Evolutionary conservation across 2,329 filamentous ascomycete species (phyloP), one percentile per base, ranked within the genome.

Genomic region (Fusarium nelsonii): DNA sequence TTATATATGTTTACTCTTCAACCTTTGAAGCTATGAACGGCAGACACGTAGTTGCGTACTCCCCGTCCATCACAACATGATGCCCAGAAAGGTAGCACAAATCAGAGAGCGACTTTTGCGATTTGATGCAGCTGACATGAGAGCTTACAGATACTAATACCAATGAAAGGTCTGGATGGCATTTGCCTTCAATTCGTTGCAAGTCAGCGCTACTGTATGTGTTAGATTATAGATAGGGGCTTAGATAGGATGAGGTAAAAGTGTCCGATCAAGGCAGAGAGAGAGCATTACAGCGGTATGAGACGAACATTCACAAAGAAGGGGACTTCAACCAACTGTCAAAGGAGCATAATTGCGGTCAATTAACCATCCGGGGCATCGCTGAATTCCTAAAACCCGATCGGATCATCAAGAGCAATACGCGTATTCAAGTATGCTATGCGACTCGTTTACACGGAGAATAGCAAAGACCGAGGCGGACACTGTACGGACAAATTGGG

Each of bases 381-480:
- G 43, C 28, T 28, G 28, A 41, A 30, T 18, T 36, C 37, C 32
- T n/a, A 39, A 36, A 23, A 14, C 28, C 59, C 26, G 46, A 37
- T 52, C 48, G 44, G 62, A 30, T 43, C 40, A 23, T 44, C 10
- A 43, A 40, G 28, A 41, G 18, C 33, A 66, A 67, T 67, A 67
- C 56, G 63, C 63, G 63, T 67, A 67, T 48, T 41, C 18, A 37
- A 40, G 48, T 46, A 28, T 36, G 34, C 30, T 8, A 46, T 44
- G 33, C 46, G 36, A 36, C 43, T 30, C 12, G 30, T 53, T 39
- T 66, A 48, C 40, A 30, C 62, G 63, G 63, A 33, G 56, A 66
- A 61, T 34, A 62, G 40, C 37, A 45, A 66, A 67, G 45, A 37
- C 63, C 63, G 62, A 43, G 44, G 30, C 15, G 45, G 52, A 48